Conservation (phyloP, 495 filamentous ascomycete species). For the Penicillium verhagenii region DNA sequence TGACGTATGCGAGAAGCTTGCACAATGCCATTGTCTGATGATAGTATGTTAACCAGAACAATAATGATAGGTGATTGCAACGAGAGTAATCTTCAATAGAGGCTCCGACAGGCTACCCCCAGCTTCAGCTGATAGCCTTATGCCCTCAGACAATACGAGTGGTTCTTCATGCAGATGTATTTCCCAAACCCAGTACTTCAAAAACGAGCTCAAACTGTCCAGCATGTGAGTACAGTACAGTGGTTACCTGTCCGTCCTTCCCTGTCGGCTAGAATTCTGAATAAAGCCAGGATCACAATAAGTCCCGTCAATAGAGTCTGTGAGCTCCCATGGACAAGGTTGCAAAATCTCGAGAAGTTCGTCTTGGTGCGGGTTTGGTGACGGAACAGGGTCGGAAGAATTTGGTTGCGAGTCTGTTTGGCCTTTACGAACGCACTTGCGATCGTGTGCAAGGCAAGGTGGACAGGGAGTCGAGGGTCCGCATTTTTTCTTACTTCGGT, state of each 20-base stretch:
- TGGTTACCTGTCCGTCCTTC: background rate
- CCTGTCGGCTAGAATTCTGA: background rate
- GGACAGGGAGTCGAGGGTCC: slow-evolving; percentile 16
- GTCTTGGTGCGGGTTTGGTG: background rate
- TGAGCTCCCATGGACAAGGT: background rate
- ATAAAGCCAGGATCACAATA: background rate
- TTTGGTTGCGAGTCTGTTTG: background rate
- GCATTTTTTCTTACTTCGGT: slow-evolving; percentile 30
- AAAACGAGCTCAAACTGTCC: too few species aligned
- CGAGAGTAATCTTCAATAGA: background rate
- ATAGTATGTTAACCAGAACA: background rate
- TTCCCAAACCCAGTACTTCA: background rate
- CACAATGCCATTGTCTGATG: background rate
- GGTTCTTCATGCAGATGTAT: background rate
- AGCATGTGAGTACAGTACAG: too few species aligned
- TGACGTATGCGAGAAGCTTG: background rate
- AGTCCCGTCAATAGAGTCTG: background rate
- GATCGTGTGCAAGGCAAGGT: slow-evolving; percentile 9
- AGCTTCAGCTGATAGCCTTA: background rate
- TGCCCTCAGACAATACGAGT: background rate
- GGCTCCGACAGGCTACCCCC: background rate
- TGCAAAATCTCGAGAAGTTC: background rate
- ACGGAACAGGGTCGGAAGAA: background rate
- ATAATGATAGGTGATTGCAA: background rate
- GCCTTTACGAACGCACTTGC: slow-evolving; percentile 20